These are phyloP conservation scores for Hymenoscyphus salicellus DNA, from an alignment of 2,329 filamentous ascomycete species.

Conservation along the genomic window DNA sequence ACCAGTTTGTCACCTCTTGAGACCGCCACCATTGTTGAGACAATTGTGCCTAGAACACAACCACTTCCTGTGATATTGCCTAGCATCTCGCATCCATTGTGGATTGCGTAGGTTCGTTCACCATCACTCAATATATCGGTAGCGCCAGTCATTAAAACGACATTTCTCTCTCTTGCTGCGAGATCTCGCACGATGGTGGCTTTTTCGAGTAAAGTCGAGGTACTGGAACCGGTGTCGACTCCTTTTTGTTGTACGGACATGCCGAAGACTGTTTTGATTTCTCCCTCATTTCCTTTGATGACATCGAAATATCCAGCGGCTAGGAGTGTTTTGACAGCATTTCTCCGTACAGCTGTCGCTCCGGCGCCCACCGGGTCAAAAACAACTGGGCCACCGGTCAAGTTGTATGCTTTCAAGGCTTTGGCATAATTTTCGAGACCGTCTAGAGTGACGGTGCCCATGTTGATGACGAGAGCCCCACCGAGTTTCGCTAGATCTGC, in stretches of 20 bases:
- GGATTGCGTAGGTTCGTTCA: constrained; percentile 59
- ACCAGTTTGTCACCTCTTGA: constrained; percentile 62
- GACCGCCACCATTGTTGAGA: constrained; percentile 72
- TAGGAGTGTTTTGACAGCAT: constrained; percentile 69
- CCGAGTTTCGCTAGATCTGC: constrained; percentile 72
- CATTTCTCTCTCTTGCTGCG: constrained; percentile 63
- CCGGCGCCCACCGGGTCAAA: constrained; percentile 90
- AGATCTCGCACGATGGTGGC: constrained; percentile 62
- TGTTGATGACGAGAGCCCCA: constrained; percentile 84
- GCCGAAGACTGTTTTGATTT: constrained; percentile 72
- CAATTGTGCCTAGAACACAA: constrained; percentile 78
- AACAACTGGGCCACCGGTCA: constrained; percentile 68
- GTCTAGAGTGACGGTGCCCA: constrained; percentile 84
- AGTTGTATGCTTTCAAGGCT: constrained; percentile 80
- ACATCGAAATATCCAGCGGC: constrained; percentile 74
- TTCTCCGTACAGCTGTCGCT: constrained; percentile 70
- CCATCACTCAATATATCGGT: constrained; percentile 79
- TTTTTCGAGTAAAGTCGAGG: constrained; percentile 51
- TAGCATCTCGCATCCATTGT: constrained; percentile 73
- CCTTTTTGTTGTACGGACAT: constrained; percentile 66
- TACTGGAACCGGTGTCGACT: constrained; percentile 71
- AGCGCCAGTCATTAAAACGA: constrained; percentile 79
- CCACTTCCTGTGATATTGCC: constrained; percentile 75
- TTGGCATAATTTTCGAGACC: constrained; percentile 68
- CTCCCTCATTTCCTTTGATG: constrained; percentile 92